These are phyloP conservation scores for Globisporangium orthogonon DNA, from an alignment of 352 stramenopile genomes.

Conservation along the genomic window DNA sequence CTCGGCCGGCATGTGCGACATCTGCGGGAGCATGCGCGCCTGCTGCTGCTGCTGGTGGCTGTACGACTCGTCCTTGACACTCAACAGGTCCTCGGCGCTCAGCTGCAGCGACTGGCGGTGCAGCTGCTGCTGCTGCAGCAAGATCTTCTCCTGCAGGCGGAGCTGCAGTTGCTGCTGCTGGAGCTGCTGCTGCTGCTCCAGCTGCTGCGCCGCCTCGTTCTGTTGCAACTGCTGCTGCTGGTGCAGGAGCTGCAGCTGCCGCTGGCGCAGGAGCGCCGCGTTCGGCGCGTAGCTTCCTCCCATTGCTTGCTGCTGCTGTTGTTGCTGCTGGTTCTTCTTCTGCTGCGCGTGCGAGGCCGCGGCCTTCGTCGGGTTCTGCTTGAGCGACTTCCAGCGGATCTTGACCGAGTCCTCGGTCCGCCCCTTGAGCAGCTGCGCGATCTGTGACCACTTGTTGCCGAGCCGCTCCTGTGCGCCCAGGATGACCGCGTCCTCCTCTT, in stretches of 20 bases:
- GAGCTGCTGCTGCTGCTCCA: conserved; percentile 71
- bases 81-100: conserved; percentile 21
- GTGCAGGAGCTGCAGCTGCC: conserved; percentile 60
- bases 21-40: conserved; percentile 10
- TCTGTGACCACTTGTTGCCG: conserved; percentile 96
- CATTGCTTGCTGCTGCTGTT: conserved; percentile 18
- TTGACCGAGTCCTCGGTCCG: conserved; percentile 93
- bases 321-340: conserved; percentile 73
- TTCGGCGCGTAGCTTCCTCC: conserved; percentile 25
- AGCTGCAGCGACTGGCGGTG: conserved; percentile 56
- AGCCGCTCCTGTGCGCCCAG: conserved; percentile 85
- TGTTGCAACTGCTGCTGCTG: conserved; percentile 69
- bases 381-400: conserved; percentile 89
- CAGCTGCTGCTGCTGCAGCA: conserved; percentile 55
- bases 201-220: conserved; percentile 49
- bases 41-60: background rate
- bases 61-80: conserved; percentile 12
- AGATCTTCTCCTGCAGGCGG: conserved; percentile 53
- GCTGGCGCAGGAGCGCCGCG: conserved; percentile 54
- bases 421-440: conserved; percentile 90
- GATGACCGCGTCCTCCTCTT: conserved; percentile 93
- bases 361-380: conserved; percentile 81
- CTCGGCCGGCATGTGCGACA: conserved; percentile 4
- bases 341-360: conserved; percentile 67
- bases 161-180: conserved; percentile 53